phyloP scores from a whole-genome alignment of 1,139 yeast species.

The Yamadazyma aaseri region DNA sequence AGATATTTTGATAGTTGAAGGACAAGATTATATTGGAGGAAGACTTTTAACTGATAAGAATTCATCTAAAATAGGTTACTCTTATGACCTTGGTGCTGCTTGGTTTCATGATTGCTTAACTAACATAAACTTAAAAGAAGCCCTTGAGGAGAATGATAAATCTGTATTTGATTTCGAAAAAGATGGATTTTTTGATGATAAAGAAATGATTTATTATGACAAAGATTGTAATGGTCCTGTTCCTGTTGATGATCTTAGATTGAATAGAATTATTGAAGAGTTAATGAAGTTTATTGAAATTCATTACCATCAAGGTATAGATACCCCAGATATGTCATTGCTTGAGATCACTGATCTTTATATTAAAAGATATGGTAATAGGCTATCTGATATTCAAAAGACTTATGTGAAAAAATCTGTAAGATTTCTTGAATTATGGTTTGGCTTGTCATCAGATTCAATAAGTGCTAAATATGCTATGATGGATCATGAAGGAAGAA shows the following conservation, averaged over 20 bases:
- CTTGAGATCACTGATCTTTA: constrained; percentile 47
- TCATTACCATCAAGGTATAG: constrained; percentile 45
- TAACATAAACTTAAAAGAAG: constrained; percentile 49
- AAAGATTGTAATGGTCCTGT: constrained; percentile 42
- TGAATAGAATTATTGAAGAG: constrained; percentile 50
- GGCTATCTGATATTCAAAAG: constrained; percentile 54
- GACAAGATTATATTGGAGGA: constrained; percentile 52
- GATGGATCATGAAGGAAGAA: constrained; percentile 72
- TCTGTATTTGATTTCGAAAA: constrained; percentile 23
- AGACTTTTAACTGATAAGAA: constrained; percentile 36
- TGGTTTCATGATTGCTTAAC: constrained; percentile 85
- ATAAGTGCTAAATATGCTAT: constrained; percentile 68
- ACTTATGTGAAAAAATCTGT: constrained; percentile 48
- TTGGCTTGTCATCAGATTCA: constrained; percentile 65
- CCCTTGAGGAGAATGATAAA: constrained; percentile 21
- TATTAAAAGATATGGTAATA: constrained; percentile 40
- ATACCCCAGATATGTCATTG: constrained; percentile 49
- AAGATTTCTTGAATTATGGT: constrained; percentile 72
- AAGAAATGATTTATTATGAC: constrained; percentile 39
- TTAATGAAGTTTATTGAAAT: constrained; percentile 60
- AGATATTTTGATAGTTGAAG: constrained; percentile 47
- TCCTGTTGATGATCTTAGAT: constrained; percentile 26
- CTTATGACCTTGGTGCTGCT: constrained; percentile 79
- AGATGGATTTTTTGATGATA: constrained; percentile 54
- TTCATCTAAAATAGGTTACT: constrained; percentile 30